Evolutionary conservation across 2,329 filamentous ascomycete genomes (phyloP).

Genomic region (Colletotrichum tanaceti): DNA sequence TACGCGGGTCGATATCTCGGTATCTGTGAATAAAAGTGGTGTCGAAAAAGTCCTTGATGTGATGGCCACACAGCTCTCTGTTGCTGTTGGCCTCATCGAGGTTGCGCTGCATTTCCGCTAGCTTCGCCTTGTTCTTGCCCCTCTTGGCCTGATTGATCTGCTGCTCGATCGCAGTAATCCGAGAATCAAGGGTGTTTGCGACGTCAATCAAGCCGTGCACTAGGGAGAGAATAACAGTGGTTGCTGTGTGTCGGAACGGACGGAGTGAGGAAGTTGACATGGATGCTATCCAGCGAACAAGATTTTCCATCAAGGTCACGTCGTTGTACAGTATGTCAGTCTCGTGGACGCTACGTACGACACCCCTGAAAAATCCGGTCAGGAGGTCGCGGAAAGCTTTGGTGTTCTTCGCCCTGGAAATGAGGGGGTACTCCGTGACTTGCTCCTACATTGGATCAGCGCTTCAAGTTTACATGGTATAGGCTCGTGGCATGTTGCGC

Average conservation of each 20-base stretch:
- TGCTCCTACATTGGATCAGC: constrained; percentile 66
- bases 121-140: constrained; percentile 80
- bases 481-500: not conserved
- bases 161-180: constrained; percentile 80
- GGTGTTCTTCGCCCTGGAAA: constrained; percentile 81
- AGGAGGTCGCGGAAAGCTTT: constrained; percentile 83
- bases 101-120: constrained; percentile 77
- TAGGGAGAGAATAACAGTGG: constrained; percentile 83
- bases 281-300: constrained; percentile 88
- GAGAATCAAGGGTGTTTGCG: constrained; percentile 76
- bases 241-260: constrained; percentile 94
- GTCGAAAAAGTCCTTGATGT: constrained; percentile 88
- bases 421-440: constrained; percentile 90
- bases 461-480: constrained; percentile 10
- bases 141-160: constrained; percentile 81
- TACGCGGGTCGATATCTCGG: constrained; percentile 89
- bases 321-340: constrained; percentile 86
- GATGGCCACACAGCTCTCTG: constrained; percentile 75
- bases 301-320: constrained; percentile 82
- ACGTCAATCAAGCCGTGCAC: constrained; percentile 81
- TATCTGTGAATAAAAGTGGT: constrained; percentile 96
- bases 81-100: constrained; percentile 77
- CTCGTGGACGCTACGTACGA: constrained; percentile 83
- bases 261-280: constrained; percentile 90
- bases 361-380: constrained; percentile 79